Conservation (phyloP, 108 stramenopile genomes). For the Skeletonema grethae region DNA sequence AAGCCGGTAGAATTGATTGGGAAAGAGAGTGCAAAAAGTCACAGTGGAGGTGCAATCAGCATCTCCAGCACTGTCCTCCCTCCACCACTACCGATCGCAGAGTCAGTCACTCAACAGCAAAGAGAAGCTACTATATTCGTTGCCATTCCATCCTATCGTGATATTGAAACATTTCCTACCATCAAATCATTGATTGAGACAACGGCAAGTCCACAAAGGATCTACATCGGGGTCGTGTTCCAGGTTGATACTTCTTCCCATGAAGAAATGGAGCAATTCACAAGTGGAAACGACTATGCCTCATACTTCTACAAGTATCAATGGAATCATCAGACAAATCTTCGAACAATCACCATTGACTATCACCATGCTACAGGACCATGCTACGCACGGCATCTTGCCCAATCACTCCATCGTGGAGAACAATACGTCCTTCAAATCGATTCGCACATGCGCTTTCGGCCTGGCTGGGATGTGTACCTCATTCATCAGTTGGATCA, state of each 20-base stretch:
- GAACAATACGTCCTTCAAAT: constrained; percentile 91
- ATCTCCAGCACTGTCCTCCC: background rate
- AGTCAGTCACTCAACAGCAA: constrained; percentile 1
- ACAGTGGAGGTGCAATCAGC: background rate
- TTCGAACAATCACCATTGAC: constrained; percentile 52
- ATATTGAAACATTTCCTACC: constrained; percentile 77
- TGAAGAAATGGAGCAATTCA: constrained; percentile 21
- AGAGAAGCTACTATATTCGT: constrained; percentile 73
- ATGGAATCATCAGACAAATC: constrained; percentile 28
- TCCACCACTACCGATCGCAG: constrained; percentile 15
- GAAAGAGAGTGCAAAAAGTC: background rate
- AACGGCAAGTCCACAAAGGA: constrained; percentile 61
- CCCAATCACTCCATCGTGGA: constrained; percentile 74
- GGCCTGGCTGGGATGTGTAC: constrained; percentile 71
- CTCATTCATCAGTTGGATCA: constrained; percentile 48
- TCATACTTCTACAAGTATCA: background rate
- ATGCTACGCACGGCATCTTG: constrained; percentile 78
- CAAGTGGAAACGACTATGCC: constrained; percentile 1
- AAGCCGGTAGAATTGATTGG: background rate
- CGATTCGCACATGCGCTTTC: constrained; percentile 92
- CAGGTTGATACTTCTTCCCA: constrained; percentile 56
- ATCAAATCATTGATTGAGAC: constrained; percentile 63
- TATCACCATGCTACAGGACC: constrained; percentile 72
- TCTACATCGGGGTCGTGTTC: constrained; percentile 72
- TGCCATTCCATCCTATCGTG: constrained; percentile 82